phyloP scores from a whole-genome alignment of 805 yeast species.

The Sugiyamaella qingdaonensis region DNA sequence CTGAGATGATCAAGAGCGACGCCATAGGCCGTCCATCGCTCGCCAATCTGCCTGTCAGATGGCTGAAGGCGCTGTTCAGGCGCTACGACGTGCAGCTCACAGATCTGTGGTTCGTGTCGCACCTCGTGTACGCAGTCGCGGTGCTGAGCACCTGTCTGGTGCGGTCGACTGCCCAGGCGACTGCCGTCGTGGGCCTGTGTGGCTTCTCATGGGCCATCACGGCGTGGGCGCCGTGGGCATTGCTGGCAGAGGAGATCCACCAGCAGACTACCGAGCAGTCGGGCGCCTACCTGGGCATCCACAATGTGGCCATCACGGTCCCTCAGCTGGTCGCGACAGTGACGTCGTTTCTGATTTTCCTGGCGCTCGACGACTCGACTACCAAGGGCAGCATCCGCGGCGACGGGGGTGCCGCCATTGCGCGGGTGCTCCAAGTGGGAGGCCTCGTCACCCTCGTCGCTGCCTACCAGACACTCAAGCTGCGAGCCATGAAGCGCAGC shows the following conservation, averaged over 20 bases:
- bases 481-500: neutral
- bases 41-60: neutral
- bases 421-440: conserved; percentile 36
- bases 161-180: conserved; percentile 40
- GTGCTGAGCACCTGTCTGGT: conserved; percentile 47
- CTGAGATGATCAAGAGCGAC: conserved; percentile 13
- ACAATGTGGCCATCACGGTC: conserved; percentile 37
- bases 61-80: neutral
- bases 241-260: conserved; percentile 47
- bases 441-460: conserved; percentile 34
- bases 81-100: conserved; percentile 9
- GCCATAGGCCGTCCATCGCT: neutral
- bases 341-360: conserved; percentile 35
- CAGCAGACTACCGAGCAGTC: conserved; percentile 27
- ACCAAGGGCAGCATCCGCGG: conserved; percentile 18
- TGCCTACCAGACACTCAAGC: conserved; percentile 24
- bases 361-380: conserved; percentile 21
- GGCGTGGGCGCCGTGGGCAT: conserved; percentile 64
- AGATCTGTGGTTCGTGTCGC: conserved; percentile 48
- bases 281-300: conserved; percentile 38
- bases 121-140: conserved; percentile 48
- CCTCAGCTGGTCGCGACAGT: conserved; percentile 40
- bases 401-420: conserved; percentile 36
- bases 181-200: conserved; percentile 46
- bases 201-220: conserved; percentile 68